These are phyloP conservation scores for Heliosperma pusillum DNA, from an alignment of 148 eudicot genomes.

Conservation along the genomic window DNA sequence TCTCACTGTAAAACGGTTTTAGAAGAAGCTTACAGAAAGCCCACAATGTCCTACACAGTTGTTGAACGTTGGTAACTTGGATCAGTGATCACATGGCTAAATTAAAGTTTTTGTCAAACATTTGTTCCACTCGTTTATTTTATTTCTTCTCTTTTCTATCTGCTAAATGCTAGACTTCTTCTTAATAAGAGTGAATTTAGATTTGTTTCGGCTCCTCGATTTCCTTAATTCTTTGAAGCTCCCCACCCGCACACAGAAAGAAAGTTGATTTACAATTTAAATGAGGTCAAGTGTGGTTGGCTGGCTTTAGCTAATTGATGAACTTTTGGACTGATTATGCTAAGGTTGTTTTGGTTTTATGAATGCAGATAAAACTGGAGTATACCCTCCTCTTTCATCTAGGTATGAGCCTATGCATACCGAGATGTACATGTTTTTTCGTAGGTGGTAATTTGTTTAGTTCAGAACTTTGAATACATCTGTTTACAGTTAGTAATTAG, in stretches of 20 bases:
- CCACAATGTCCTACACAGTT: too few species aligned
- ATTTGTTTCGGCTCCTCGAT: background rate
- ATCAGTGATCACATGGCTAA: too few species aligned
- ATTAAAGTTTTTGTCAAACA: too few species aligned
- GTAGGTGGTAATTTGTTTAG: background rate
- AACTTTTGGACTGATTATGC: background rate
- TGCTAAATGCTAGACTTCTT: background rate
- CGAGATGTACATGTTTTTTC: background rate
- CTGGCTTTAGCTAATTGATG: background rate
- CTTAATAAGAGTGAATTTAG: background rate
- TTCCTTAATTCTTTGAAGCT: background rate
- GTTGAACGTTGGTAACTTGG: too few species aligned
- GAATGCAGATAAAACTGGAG: constrained; percentile 58
- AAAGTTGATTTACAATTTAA: background rate
- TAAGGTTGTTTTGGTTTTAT: constrained; percentile 9
- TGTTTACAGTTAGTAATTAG: too few species aligned
- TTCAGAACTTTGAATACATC: too few species aligned
- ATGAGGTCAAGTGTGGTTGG: background rate
- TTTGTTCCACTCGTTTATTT: too few species aligned
- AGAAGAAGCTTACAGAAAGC: too few species aligned
- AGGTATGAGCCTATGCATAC: constrained; percentile 17
- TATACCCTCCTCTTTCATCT: constrained; percentile 39
- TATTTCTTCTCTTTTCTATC: too few species aligned
- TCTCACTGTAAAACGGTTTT: too few species aligned
- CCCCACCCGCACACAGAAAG: background rate